Evolutionary conservation across 2,329 filamentous ascomycete genomes (phyloP), one percentile per base, ranked within the genome.

Genomic region (Diaporthe eres): DNA sequence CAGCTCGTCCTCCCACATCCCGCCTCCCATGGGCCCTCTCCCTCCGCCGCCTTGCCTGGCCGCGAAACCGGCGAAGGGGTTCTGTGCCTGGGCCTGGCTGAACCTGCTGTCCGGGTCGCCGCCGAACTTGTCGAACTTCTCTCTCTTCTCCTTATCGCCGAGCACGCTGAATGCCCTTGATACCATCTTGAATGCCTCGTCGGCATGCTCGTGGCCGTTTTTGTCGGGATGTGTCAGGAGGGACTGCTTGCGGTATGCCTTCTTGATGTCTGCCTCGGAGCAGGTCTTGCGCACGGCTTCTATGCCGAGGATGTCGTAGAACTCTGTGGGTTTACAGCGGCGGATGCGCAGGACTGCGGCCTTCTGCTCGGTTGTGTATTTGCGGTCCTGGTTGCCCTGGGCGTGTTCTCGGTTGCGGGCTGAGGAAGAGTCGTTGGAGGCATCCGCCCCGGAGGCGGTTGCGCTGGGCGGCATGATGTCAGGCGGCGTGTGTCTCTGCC

Each of bases 171-270:
- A 99, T 22, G 97, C 97, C 80, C 95, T 91, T 81, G 95, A 94
- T 34, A 99, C 95, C 94, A 98, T 94, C 88, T 99, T 99, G 88
- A 99, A 99, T 44, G 97, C 97, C 87, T 99, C 97, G 83, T 98
- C 97, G 74, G 97, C 96, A 76, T 97, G 92, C 51, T 96, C 93
- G 84, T 98, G 96, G 70, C 96, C 96, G 89, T 99, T 99, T 88
- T 99, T 99, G 88, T 99, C 97, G 78, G 97, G 97, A 88, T 99
- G 97, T 76, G 97, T 99, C 82, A 98, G 89, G 81, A 99, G 87
- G 83, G 94, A 97, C 83, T 97, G 90, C 86, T 98, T 98, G 82
- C 96, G 92, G 86, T 99, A 99, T 9, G 97, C 96, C 88, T 98
- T 98, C 85, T 98, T 99, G 83, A 99, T 95, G 81, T 98, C 96